A percentile compares a stretch with the other conserved stretches of the same genome.
Conservation (phyloP, 495 filamentous ascomycete genomes). For the Arthonia radiata region DNA sequence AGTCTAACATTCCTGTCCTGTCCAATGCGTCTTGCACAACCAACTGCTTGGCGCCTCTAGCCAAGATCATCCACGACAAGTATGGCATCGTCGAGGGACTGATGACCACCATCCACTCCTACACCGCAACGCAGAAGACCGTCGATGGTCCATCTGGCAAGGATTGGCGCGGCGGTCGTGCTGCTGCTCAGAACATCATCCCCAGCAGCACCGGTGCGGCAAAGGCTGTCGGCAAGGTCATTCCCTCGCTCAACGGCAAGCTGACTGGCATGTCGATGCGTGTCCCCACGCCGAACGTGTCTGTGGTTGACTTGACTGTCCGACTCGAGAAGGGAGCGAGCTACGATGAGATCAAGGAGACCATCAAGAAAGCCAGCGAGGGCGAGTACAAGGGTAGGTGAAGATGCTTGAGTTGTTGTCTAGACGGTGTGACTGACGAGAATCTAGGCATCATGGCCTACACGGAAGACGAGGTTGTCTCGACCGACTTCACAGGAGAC, state of each 20-base stretch:
- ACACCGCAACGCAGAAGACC: constrained; percentile 99
- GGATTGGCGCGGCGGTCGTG: constrained; percentile 98
- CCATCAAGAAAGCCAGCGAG: constrained; percentile 70
- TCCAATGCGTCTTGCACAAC: constrained; percentile 99
- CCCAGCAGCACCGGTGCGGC: constrained; percentile 97
- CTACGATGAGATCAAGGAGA: constrained; percentile 86
- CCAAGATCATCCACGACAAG: constrained; percentile 97
- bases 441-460: constrained; percentile 59
- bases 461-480: constrained; percentile 95
- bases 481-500: constrained; percentile 79
- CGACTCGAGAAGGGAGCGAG: constrained; percentile 70
- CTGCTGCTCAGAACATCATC: constrained; percentile 98
- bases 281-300: constrained; percentile 96
- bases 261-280: constrained; percentile 98
- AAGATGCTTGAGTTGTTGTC: not conserved
- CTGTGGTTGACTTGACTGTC: constrained; percentile 90
- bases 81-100: constrained; percentile 94
- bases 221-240: constrained; percentile 99
- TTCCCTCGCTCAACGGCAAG: constrained; percentile 92
- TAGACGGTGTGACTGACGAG: constrained; percentile 1
- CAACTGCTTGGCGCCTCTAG: constrained; percentile 97
- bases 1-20: constrained; percentile 57
- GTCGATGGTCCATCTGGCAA: constrained; percentile 92
- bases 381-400: constrained; percentile 65
- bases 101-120: constrained; percentile 99